Percentiles rank a stretch among this genome's conserved stretches.
These are phyloP conservation scores for Apophysomyces variabilis DNA, from an alignment of 371 early-diverging fungal species.

Conservation along the genomic window DNA sequence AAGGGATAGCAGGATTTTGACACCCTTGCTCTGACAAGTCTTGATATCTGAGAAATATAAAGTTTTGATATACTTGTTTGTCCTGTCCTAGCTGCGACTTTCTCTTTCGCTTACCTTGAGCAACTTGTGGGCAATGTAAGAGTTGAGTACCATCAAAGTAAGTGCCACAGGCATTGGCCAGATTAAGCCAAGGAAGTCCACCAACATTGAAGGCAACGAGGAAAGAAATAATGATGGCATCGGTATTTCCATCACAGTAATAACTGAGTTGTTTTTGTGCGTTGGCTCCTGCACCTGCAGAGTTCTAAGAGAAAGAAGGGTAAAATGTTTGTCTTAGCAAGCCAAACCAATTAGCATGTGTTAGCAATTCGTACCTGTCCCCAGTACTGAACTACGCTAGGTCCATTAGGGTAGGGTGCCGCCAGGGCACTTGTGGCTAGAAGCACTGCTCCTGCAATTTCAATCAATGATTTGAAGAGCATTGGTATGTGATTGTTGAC, in stretches of 20 bases:
- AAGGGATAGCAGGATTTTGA: slow-evolving; percentile 59
- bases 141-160: slow-evolving; percentile 32
- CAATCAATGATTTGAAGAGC: slow-evolving; percentile 1
- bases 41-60: slow-evolving; percentile 46
- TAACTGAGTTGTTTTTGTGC: slow-evolving; percentile 20
- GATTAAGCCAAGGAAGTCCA: slow-evolving; percentile 21
- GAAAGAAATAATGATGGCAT: slow-evolving; percentile 28
- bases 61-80: not conserved
- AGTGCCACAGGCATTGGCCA: slow-evolving; percentile 31
- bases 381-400: slow-evolving; percentile 21
- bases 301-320: slow-evolving; percentile 14
- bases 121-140: slow-evolving; percentile 58
- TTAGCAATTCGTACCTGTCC: slow-evolving; percentile 18
- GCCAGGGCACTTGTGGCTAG: not conserved
- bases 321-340: not conserved
- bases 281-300: slow-evolving; percentile 13
- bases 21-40: slow-evolving; percentile 54
- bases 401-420: slow-evolving; percentile 14
- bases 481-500: not conserved
- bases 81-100: not conserved
- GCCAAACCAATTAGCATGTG: not conserved
- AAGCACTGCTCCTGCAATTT: slow-evolving; percentile 10
- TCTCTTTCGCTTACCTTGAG: slow-evolving; percentile 21
- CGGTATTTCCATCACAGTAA: slow-evolving; percentile 31
- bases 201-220: slow-evolving; percentile 25